Base-by-base conservation (phyloP, 148 eudicot species). In the Rhododendron griersonianum region DNA sequence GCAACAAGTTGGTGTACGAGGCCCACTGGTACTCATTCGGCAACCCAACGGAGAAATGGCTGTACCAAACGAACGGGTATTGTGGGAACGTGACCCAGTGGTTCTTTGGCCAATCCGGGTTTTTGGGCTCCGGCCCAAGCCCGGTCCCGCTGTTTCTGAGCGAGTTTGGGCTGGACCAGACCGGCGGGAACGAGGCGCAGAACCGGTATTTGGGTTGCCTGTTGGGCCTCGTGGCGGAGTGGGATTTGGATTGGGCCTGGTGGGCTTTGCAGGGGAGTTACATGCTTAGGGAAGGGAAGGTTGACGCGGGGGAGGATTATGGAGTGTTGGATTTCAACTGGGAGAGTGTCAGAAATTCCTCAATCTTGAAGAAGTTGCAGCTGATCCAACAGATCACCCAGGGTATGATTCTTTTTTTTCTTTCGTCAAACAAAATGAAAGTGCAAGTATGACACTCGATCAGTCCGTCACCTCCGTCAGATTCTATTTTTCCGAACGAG, bases 11-110 rank as follows among this genome's bases (percentile, higher is more conserved):
- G 69, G 92, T 90, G 0, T 92, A 53, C 7, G 94, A 92, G 87
- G 84, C 89, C 15, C 94, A 92, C 41, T 87, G 92, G 90, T 92
- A 92, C 84, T 45, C 91, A 0, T 92, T 91, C 73, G 88, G 84
- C 19, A 67, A 79, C 35, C 81, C 87, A 0, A 28, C 71, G 0
- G 90, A 87, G 0, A 47, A 83, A 16, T 87, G 89, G 89, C 9
- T 41, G 13, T 74, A 83, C 48, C 85, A 83, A 23, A 81, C 85
- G 1, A 90, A 91, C 75, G 82, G 63, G 13, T 77, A 84, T 21
- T 90, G 93, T 80, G 87, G 78, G 3, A 69, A 50, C 1, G 80
- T 79, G 7, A 88, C 90, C 23, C 25, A 83, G 23, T 21, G 1
- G 41, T 83, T 90, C 13, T 59, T 57, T 2, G 63, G 77, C n/a